Base-by-base conservation (phyloP, 2,329 filamentous ascomycete species). In the Alternaria triticina region DNA sequence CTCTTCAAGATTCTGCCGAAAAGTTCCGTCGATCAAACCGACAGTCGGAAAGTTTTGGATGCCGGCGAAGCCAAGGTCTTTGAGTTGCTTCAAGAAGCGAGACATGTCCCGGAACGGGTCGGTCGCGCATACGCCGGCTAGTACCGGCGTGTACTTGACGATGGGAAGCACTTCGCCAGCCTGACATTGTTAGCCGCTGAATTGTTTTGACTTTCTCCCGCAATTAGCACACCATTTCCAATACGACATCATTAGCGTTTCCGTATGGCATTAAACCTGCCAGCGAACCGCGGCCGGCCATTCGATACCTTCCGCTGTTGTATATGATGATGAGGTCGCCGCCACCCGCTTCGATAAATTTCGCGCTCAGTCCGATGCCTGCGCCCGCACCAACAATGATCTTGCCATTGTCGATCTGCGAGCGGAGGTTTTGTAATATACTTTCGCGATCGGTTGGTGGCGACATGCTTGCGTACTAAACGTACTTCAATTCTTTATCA, bases 21-120 rank as follows among this genome's bases (percentile, higher is more conserved):
- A 92, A 12, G 83, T 83, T 1, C 89, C 90, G 75, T 92, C 90
- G 36, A 92, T 89, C 22, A 92, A 80, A 0, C 90, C 90, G 2
- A 92, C 89, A 0, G 90, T 92, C 1, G 90, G 90, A 74, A 92
- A 92, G 70, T 92, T 92, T 76, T 92, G 90, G 13, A 92, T 84
- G 2, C 90, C 90, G 2, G 86, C 86, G 67, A 92, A 91, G 0
- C 90, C 90, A 15, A 90, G 77, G 1, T 84, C 83, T 58, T 86
- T 85, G 36, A 92, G 80, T 72, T 91, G 84, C 17, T 76, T 73
- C 15, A 92, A 82, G 70, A 92, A 91, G 6, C 77, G 72, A 3
- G 84, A 79, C 75, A 91, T 91, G 60, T 85, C 82, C 28, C 88
- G 84, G 78, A 91, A 91, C 0, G 90, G 90, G 64, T 92, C 90